Percentiles rank a stretch among this genome's conserved stretches.
phyloP scores from a whole-genome alignment of 2,329 filamentous ascomycete genomes.

The Trichoderma aggressivum region DNA sequence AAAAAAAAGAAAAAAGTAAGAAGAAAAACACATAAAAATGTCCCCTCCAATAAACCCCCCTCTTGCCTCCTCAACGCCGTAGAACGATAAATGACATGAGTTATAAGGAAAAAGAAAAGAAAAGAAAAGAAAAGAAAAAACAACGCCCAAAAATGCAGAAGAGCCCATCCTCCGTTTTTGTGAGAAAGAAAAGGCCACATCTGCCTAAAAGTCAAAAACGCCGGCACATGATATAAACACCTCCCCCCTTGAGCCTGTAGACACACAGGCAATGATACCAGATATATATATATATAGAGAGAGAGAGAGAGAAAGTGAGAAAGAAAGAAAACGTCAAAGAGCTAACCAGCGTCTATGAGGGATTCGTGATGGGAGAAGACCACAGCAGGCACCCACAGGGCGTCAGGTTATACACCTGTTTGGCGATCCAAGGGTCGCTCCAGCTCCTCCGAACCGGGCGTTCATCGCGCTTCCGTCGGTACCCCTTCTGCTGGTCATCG shows the following conservation, averaged over 20 bases:
- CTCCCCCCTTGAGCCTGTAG: neutral
- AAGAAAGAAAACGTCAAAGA: neutral
- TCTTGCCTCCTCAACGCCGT: neutral
- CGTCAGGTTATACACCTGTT: slow-evolving; percentile 39
- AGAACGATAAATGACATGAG: neutral
- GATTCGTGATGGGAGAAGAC: slow-evolving; percentile 28
- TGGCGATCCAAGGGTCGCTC: slow-evolving; percentile 14
- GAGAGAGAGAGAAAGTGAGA: neutral
- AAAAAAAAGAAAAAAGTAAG: neutral
- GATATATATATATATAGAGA: no score
- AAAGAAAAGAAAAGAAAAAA: no score
- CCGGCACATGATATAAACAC: neutral
- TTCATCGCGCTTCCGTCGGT: neutral
- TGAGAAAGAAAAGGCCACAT: neutral
- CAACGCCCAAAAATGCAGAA: neutral
- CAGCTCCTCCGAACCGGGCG: neutral
- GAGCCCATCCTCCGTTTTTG: neutral
- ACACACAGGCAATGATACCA: neutral
- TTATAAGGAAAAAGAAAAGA: neutral
- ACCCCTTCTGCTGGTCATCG: slow-evolving; percentile 4
- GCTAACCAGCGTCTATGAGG: neutral
- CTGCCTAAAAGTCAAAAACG: neutral
- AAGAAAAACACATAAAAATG: neutral
- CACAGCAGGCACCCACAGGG: slow-evolving; percentile 55
- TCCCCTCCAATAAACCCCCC: neutral